These are phyloP conservation scores for Pythium phragmitis DNA, from an alignment of 352 stramenopile genomes.

Conservation along the genomic window DNA sequence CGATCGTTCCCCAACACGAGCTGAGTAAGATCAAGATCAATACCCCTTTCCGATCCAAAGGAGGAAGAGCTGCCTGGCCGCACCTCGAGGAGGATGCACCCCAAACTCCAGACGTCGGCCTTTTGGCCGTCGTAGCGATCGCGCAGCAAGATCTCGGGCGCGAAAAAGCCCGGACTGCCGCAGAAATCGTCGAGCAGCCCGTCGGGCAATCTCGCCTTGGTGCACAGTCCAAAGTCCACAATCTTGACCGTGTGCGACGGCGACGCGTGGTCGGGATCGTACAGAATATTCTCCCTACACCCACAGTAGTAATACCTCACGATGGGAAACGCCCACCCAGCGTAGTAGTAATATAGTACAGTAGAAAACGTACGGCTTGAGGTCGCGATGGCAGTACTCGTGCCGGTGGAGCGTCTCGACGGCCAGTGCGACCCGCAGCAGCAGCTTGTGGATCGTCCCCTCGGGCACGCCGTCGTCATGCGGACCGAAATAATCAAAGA, in stretches of 20 bases:
- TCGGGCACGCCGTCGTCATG: conserved; percentile 49
- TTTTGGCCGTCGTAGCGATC: conserved; percentile 70
- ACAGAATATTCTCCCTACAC: conserved; percentile 72
- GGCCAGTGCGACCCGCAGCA: conserved; percentile 47
- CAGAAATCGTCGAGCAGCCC: conserved; percentile 68
- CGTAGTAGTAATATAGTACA: not conserved
- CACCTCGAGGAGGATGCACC: conserved; percentile 83
- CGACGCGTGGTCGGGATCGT: conserved; percentile 29
- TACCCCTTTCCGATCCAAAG: not conserved
- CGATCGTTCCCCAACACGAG: conserved; percentile 69
- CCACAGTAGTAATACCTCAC: too few species aligned
- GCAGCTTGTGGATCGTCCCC: conserved; percentile 38
- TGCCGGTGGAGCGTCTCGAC: conserved; percentile 58
- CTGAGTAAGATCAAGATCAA: conserved; percentile 27
- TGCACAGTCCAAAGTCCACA: conserved; percentile 82
- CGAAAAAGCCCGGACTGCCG: conserved; percentile 83
- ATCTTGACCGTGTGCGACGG: conserved; percentile 53
- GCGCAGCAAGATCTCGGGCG: conserved; percentile 70
- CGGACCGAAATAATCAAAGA: conserved; percentile 81
- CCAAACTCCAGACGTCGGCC: conserved; percentile 85
- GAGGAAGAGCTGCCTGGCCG: not conserved
- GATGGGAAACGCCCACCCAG: not conserved
- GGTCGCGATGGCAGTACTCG: conserved; percentile 75
- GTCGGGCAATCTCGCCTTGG: conserved; percentile 37
- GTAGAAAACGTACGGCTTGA: conserved; percentile 58